A percentile compares a stretch with the other conserved stretches of the same genome.
Evolutionary conservation across 352 stramenopile species (phyloP).

Genomic region (Phytopythium ostracodes): DNA sequence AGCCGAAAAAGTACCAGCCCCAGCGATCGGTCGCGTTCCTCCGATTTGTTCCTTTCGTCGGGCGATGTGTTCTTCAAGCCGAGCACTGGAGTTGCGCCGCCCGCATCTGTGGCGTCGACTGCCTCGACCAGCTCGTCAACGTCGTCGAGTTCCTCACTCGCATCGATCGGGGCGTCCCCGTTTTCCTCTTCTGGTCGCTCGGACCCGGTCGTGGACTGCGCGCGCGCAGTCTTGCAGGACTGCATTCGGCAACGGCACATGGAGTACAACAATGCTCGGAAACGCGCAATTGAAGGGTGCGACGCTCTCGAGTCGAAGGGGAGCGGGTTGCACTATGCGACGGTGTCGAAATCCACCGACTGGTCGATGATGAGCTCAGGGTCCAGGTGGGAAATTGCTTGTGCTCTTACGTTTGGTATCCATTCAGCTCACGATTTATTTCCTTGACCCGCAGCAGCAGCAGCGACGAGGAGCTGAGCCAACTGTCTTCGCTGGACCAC

Average conservation of each 20-base stretch:
- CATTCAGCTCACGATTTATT: background rate
- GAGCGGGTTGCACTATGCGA: constrained; percentile 23
- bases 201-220: constrained; percentile 58
- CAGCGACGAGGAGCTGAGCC: constrained; percentile 78
- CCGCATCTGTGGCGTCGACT: constrained; percentile 34
- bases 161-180: constrained; percentile 22
- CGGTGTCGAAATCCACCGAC: constrained; percentile 36
- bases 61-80: background rate
- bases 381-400: constrained; percentile 30
- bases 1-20: background rate
- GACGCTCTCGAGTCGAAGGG: constrained; percentile 32
- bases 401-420: too few species aligned
- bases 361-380: constrained; percentile 38
- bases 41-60: background rate
- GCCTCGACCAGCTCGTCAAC: constrained; percentile 38
- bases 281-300: constrained; percentile 61
- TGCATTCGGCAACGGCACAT: constrained; percentile 61
- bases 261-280: constrained; percentile 51
- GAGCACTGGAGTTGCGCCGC: background rate
- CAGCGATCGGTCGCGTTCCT: background rate
- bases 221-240: constrained; percentile 62
- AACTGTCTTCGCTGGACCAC: constrained; percentile 61
- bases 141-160: constrained; percentile 12
- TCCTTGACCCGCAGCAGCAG: too few species aligned
- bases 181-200: constrained; percentile 5